Base-by-base conservation (phyloP, 768 basidiomycete species). In the Suillus decipiens region DNA sequence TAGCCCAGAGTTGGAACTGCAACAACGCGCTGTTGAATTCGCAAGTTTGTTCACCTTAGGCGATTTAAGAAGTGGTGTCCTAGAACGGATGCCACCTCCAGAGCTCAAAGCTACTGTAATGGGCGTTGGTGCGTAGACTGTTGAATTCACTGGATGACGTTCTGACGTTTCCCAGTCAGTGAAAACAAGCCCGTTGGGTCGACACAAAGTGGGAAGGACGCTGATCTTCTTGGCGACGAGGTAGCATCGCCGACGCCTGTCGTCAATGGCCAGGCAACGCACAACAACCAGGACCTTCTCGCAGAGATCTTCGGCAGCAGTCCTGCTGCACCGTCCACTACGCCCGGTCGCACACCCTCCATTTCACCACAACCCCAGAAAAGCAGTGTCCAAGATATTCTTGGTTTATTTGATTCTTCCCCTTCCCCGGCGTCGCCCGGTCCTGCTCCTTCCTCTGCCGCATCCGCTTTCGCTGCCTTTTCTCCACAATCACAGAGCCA, bases 81-180 rank as follows among this genome's bases (percentile, higher is more conserved):
- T 99, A 64, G 97, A 99, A 79, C 86, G 95, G 61, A 99, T 99
- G 97, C 97, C 97, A n/a, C 92, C 94, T 6, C 97, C 97, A 2
- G 97, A 99, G 74, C 78, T 99, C 67, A 97, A 96, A 78, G 90
- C 92, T n/a, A 98, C 96, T 2, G 92, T 99, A 2, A 91, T 96
- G 83, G 97, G 94, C 53, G 84, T 90, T 64, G 92, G 95, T 96
- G 68, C 66, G 86, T 78, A 15, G 17, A 33, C 61, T 31, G 0
- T 48, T 33, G 33, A 31, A 55, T 15, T 61, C 24, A 9, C n/a
- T 43, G 14, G 15, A 14, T 10, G 48, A 6, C 6, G 17, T 7
- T 7, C 51, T 75, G 19, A 66, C 33, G 6, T 14, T 63, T 34
- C 58, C 10, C 67, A 96, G 95, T 95, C 59, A 96, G 94, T 77